These are phyloP conservation scores for Ramaria rubella DNA, from an alignment of 768 basidiomycete species.

Conservation along the genomic window DNA sequence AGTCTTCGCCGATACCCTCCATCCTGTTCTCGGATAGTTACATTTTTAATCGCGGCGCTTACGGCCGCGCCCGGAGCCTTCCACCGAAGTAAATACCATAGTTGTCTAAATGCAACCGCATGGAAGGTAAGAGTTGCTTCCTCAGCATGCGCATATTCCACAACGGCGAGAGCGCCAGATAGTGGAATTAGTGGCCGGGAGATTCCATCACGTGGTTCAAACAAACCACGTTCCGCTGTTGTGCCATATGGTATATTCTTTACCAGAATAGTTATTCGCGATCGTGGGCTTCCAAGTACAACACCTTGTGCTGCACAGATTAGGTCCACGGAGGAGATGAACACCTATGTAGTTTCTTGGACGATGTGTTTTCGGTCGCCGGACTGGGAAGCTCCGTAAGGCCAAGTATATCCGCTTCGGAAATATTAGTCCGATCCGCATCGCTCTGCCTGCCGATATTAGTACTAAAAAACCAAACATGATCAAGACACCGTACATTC, in stretches of 20 bases:
- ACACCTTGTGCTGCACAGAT: too few species aligned
- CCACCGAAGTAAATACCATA: slow-evolving; percentile 82
- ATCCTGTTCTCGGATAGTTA: slow-evolving; percentile 41
- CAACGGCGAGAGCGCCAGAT: slow-evolving; percentile 86
- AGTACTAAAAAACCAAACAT: neutral
- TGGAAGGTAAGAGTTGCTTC: slow-evolving; percentile 74
- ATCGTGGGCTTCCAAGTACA: slow-evolving; percentile 35
- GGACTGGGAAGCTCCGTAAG: too few species aligned
- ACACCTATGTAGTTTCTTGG: slow-evolving; percentile 91
- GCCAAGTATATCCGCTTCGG: slow-evolving; percentile 84
- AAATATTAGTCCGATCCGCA: slow-evolving; percentile 80
- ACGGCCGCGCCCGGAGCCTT: slow-evolving; percentile 24
- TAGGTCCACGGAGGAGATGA: too few species aligned
- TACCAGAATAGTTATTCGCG: slow-evolving; percentile 80
- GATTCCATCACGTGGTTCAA: slow-evolving; percentile 67
- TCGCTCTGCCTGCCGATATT: slow-evolving; percentile 66
- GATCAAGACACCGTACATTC: slow-evolving; percentile 57
- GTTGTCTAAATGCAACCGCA: slow-evolving; percentile 76
- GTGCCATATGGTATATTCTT: slow-evolving; percentile 98
- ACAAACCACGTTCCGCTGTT: slow-evolving; percentile 61
- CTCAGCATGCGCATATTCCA: slow-evolving; percentile 69
- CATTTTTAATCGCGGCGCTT: slow-evolving; percentile 20
- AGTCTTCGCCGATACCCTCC: slow-evolving; percentile 13
- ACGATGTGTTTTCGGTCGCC: slow-evolving; percentile 97
- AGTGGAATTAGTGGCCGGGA: slow-evolving; percentile 77